Evolutionary conservation across 176 grass and related monocot genomes (phyloP).

Genomic region (Tillandsia leiboldiana): DNA sequence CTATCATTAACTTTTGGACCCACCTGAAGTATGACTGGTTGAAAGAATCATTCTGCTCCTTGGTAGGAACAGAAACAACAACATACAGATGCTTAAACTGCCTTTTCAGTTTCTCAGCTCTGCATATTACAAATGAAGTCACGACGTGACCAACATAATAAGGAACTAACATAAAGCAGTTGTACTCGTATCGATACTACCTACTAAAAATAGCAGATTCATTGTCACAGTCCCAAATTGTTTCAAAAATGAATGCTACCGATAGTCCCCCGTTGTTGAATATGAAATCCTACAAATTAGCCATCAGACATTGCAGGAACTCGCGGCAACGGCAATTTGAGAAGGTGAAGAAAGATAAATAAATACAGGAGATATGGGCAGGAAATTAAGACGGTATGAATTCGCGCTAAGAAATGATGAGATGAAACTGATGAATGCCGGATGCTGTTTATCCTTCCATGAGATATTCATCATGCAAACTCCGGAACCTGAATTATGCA

Average conservation of each 20-base stretch:
- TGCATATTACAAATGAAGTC: conserved; percentile 23
- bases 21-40: conserved; percentile 66
- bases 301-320: not conserved
- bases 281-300: conserved; percentile 45
- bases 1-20: not conserved
- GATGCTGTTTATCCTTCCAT: conserved; percentile 63
- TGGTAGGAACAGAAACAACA: conserved; percentile 41
- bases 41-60: conserved; percentile 70
- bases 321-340: not conserved
- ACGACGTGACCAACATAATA: not conserved
- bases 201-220: conserved; percentile 42
- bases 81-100: conserved; percentile 76
- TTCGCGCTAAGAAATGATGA: conserved; percentile 50
- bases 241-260: conserved; percentile 70
- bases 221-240: conserved; percentile 43
- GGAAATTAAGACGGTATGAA: conserved; percentile 63
- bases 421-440: conserved; percentile 49
- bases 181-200: conserved; percentile 8
- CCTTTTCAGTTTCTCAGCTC: conserved; percentile 57
- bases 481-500: conserved; percentile 29
- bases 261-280: conserved; percentile 71
- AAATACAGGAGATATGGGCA: conserved; percentile 51
- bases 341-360: conserved; percentile 8
- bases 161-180: not conserved
- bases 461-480: conserved; percentile 68